phyloP scores from a whole-genome alignment of 139 green algal species.

The Chlorella sp. region DNA sequence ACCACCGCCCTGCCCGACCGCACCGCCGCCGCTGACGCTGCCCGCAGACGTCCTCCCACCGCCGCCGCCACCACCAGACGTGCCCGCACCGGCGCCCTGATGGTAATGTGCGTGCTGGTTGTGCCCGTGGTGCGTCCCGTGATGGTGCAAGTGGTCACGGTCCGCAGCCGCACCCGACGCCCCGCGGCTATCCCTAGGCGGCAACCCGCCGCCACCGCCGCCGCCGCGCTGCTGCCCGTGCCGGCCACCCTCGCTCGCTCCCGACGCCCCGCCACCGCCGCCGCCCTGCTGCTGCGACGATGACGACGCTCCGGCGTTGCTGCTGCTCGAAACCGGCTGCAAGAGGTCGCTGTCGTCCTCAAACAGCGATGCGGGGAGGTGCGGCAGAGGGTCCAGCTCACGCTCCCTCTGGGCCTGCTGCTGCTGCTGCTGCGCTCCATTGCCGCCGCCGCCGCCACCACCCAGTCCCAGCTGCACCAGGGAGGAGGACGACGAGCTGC shows the following conservation, averaged over 20 bases:
- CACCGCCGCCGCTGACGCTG: not conserved
- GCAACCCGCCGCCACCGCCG: not conserved
- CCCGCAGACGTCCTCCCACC: not conserved
- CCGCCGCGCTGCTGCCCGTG: not conserved
- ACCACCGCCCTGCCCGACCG: not conserved
- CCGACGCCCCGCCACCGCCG: not conserved
- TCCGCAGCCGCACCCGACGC: not conserved
- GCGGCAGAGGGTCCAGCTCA: conserved; percentile 14
- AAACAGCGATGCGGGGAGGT: conserved; percentile 21
- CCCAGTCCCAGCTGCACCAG: no score
- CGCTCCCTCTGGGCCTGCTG: not conserved
- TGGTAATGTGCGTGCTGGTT: no score
- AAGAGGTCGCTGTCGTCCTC: conserved; percentile 9
- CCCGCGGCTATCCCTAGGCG: not conserved
- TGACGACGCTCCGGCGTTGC: no score
- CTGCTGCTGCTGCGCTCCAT: not conserved
- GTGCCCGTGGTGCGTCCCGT: not conserved
- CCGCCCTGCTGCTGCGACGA: not conserved
- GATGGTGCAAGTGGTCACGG: not conserved
- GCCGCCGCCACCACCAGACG: not conserved
- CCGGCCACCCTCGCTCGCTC: not conserved
- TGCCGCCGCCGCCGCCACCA: no score
- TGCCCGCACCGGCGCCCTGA: not conserved
- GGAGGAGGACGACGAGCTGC: no score
- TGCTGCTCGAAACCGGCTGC: not conserved